phyloP scores from a whole-genome alignment of 169 alveolate species.

The Besnoitia besnoiti region DNA sequence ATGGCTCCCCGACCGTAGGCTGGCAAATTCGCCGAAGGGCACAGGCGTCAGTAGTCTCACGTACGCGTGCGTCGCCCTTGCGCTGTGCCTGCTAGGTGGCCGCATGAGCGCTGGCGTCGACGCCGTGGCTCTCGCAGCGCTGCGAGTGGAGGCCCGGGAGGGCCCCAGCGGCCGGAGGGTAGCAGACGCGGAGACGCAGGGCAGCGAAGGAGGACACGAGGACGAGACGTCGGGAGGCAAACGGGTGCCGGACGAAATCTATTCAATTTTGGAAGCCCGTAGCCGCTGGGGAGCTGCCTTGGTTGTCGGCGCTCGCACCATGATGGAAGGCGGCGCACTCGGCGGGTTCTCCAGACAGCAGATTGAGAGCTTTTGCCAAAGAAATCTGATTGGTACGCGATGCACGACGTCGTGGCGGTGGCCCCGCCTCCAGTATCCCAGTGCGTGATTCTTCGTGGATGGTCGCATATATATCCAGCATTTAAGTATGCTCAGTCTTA shows the following conservation, averaged over 20 bases:
- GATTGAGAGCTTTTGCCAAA: conserved; percentile 84
- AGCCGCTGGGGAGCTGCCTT: conserved; percentile 53
- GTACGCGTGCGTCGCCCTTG: no score
- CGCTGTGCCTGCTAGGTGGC: no score
- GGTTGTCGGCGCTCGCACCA: conserved; percentile 67
- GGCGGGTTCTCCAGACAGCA: conserved; percentile 81
- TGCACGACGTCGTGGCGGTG: no score
- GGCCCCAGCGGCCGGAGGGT: not conserved
- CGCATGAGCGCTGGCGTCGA: not conserved
- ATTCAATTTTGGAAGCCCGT: no score
- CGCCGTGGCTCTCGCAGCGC: not conserved
- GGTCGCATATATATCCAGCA: no score
- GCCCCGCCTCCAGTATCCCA: no score
- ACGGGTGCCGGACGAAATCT: no score
- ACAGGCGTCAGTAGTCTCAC: no score
- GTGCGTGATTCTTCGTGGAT: no score
- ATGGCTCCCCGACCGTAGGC: no score
- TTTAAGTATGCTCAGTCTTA: no score
- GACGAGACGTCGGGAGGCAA: not conserved
- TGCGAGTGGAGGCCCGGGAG: not conserved
- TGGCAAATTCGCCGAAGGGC: no score
- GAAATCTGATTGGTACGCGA: conserved; percentile 74
- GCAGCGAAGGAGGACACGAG: not conserved
- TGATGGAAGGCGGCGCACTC: conserved; percentile 89
- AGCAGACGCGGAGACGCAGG: not conserved